Conservation (phyloP, 2,329 filamentous ascomycete genomes). For the Fusarium tjaetaba region DNA sequence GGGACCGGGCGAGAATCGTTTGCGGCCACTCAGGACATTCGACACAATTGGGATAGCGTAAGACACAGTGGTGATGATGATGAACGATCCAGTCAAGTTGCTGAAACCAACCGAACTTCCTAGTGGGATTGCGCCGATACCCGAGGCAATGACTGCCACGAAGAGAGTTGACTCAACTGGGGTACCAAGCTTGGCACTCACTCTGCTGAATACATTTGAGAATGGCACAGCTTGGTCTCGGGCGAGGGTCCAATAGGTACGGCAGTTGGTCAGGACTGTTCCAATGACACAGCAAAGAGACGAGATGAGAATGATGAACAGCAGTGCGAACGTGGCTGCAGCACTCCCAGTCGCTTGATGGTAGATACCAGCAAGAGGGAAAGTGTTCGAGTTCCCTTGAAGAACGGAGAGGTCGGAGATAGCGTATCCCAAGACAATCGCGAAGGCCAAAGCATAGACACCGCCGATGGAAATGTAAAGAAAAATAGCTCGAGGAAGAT, state of each 20-base stretch:
- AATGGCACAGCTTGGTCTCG: slow-evolving; percentile 41
- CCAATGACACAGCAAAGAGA: slow-evolving; percentile 38
- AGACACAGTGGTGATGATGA: slow-evolving; percentile 42
- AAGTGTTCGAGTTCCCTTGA: slow-evolving; percentile 35
- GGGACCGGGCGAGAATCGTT: slow-evolving; percentile 22
- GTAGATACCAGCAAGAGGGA: slow-evolving; percentile 40
- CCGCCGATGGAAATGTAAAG: slow-evolving; percentile 41
- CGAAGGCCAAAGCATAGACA: slow-evolving; percentile 36
- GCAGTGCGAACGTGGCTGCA: slow-evolving; percentile 29
- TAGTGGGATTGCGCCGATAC: slow-evolving; percentile 39
- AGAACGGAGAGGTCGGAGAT: slow-evolving; percentile 39
- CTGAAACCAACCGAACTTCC: slow-evolving; percentile 41
- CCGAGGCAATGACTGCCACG: slow-evolving; percentile 38
- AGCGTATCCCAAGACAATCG: slow-evolving; percentile 37
- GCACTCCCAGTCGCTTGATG: slow-evolving; percentile 36
- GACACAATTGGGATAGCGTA: slow-evolving; percentile 38
- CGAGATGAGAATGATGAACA: slow-evolving; percentile 42
- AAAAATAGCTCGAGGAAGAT: slow-evolving; percentile 35
- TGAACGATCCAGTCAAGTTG: slow-evolving; percentile 42
- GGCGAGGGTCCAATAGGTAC: slow-evolving; percentile 39
- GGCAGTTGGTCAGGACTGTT: slow-evolving; percentile 39
- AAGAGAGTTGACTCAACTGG: slow-evolving; percentile 39
- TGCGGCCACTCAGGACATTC: slow-evolving; percentile 31
- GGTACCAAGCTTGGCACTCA: slow-evolving; percentile 30
- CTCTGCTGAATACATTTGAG: slow-evolving; percentile 20